Evolutionary conservation across 331 rosid species (phyloP).

Genomic region (Acacia concinna): DNA sequence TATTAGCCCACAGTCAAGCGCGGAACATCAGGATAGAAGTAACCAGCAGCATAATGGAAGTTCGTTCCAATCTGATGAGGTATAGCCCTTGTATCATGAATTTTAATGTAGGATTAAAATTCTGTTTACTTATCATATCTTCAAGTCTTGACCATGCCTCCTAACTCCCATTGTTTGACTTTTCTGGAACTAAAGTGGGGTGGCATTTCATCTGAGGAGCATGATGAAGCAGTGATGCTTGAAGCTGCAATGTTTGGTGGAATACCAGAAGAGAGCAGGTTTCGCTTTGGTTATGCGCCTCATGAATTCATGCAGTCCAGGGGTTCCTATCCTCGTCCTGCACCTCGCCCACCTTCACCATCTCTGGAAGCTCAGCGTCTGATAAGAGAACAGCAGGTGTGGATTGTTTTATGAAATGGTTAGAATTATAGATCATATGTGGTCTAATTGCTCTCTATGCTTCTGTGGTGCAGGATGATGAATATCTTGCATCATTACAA

Average conservation of each 20-base stretch:
- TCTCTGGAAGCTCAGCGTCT: constrained; percentile 86
- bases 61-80: constrained; percentile 80
- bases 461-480: constrained; percentile 82
- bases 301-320: constrained; percentile 63
- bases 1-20: neutral
- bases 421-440: constrained; percentile 18
- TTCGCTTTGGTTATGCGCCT: constrained; percentile 65
- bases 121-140: neutral
- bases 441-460: constrained; percentile 1
- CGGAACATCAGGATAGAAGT: constrained; percentile 17
- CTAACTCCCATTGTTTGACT: constrained; percentile 21
- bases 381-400: constrained; percentile 50
- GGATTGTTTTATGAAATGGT: neutral
- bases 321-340: constrained; percentile 46
- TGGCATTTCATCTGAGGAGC: constrained; percentile 94
- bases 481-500: constrained; percentile 89
- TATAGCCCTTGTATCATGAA: constrained; percentile 32
- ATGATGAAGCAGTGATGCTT: constrained; percentile 98
- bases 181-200: constrained; percentile 76
- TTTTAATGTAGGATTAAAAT: constrained; percentile 4
- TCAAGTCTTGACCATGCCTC: constrained; percentile 7
- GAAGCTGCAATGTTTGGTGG: constrained; percentile 99
- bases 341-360: constrained; percentile 85
- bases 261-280: constrained; percentile 75
- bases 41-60: constrained; percentile 43